Base-by-base conservation (phyloP, 257 asterid genomes). In the Solanum pimpinellifolium region DNA sequence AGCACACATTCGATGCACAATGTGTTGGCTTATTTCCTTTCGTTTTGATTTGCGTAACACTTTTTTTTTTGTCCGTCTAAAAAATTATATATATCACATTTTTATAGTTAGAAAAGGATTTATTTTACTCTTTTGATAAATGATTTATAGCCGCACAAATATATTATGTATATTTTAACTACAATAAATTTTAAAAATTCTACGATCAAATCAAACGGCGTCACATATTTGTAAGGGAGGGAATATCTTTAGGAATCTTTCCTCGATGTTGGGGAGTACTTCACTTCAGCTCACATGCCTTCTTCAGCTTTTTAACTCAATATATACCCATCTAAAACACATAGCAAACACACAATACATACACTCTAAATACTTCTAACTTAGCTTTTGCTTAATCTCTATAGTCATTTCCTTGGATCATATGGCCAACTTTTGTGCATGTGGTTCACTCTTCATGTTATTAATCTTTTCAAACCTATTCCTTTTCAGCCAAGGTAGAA, bases 261-360 rank as follows among this genome's bases (percentile, higher is more conserved):
- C 90, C 90, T 90, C 62, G 90, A 83, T 85, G 73, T 89, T 90
- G 86, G 89, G 90, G 87, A 46, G 25, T 16, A 70, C 41, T 23
- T 46, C 25, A 41, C 83, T 41, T 76, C 90, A 87, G 5, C 44
- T 89, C 95, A 92, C 94, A 90, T 92, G 95, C 94, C 80, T 85
- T 83, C 82, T 76, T 46, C 72, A 47, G 18, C 91, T 86, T 90
- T 92, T 59, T 31, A 16, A 86, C 90, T 69, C 92, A 62, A 91
- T 93, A 93, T 84, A 91, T 92, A 92, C 77, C 88, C 59, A 27
- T 13, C 31, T 15, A 5, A 80, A 80, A 16, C 29, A 29, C 44
- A 10, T 27, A 2, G 44, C 68, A 47, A 80, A 16, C 84, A 47
- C 29, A 80, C 41, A 80, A 47, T 80, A 80, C 25, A 33, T 33